Evolutionary conservation across 768 basidiomycete species (phyloP).

Genomic region (Amanita pseudoporphyria): DNA sequence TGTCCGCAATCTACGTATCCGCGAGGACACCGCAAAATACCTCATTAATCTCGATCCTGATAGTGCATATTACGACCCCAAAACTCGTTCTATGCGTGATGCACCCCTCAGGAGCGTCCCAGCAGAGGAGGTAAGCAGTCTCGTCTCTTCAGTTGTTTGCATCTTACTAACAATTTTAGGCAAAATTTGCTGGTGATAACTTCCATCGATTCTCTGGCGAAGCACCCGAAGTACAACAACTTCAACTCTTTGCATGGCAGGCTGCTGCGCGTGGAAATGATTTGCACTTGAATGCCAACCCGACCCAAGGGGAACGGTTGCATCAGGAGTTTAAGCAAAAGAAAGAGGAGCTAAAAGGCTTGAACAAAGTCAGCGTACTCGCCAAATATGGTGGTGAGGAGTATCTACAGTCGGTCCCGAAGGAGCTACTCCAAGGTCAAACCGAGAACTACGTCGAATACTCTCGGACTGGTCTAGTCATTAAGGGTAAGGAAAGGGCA

Average conservation of each 20-base stretch:
- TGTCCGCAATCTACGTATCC: slow-evolving; percentile 94
- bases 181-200: slow-evolving; percentile 93
- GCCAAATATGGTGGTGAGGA: slow-evolving; percentile 92
- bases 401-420: slow-evolving; percentile 83
- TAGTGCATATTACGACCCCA: slow-evolving; percentile 98
- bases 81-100: slow-evolving; percentile 99
- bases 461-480: slow-evolving; percentile 80
- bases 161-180: slow-evolving; percentile 29
- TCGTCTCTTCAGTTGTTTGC: slow-evolving; percentile 1
- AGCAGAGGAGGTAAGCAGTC: slow-evolving; percentile 72
- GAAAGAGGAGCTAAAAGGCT: slow-evolving; percentile 86
- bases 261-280: slow-evolving; percentile 89
- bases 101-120: slow-evolving; percentile 71
- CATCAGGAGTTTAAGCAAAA: slow-evolving; percentile 88
- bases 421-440: slow-evolving; percentile 89
- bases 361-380: slow-evolving; percentile 81
- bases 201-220: slow-evolving; percentile 89
- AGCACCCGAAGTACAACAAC: slow-evolving; percentile 81
- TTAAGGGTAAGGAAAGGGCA: slow-evolving; percentile 86
- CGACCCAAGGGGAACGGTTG: slow-evolving; percentile 88
- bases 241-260: slow-evolving; percentile 98
- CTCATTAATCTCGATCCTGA: slow-evolving; percentile 93
- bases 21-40: slow-evolving; percentile 99
- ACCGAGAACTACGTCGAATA: slow-evolving; percentile 98
- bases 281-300: slow-evolving; percentile 92